These are phyloP conservation scores for Torulaspora quercuum DNA, from an alignment of 805 yeast species.

Conservation along the genomic window DNA sequence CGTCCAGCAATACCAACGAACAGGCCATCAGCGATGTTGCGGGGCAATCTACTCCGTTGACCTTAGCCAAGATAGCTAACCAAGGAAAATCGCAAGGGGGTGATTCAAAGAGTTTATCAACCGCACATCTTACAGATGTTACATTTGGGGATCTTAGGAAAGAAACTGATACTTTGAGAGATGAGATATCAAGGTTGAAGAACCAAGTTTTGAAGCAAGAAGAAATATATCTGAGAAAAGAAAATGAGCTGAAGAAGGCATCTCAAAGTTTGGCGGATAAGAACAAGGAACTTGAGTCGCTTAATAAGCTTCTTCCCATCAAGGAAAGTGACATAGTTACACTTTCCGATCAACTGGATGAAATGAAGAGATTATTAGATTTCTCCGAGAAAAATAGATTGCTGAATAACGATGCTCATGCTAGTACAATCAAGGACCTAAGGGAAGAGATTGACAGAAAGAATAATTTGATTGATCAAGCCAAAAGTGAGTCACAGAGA, in stretches of 20 bases:
- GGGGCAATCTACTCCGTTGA: conserved; percentile 25
- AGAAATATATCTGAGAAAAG: conserved; percentile 5
- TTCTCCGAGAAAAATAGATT: conserved; percentile 6
- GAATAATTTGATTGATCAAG: not conserved
- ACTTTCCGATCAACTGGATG: conserved; percentile 5
- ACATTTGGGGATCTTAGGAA: not conserved
- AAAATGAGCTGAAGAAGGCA: conserved; percentile 3
- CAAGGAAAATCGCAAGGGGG: not conserved
- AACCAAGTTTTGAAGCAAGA: conserved; percentile 6
- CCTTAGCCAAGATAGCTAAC: conserved; percentile 9
- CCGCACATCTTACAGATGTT: not conserved
- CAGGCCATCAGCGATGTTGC: conserved; percentile 20
- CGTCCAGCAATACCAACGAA: conserved; percentile 9
- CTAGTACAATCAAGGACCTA: conserved; percentile 3
- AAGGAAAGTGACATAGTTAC: conserved; percentile 5
- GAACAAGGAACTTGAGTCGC: conserved; percentile 1
- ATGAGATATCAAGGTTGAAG: conserved; percentile 14
- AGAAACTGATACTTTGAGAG: conserved; percentile 10
- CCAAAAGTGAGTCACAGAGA: not conserved
- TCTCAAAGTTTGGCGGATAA: conserved; percentile 4
- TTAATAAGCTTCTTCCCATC: conserved; percentile 2
- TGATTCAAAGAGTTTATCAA: not conserved
- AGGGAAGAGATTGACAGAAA: conserved; percentile 5
- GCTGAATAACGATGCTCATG: conserved; percentile 4
- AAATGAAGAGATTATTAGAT: conserved; percentile 5